Percentiles rank a stretch among this genome's conserved stretches.
Conservation (phyloP, 371 early-diverging fungal genomes). For the Syncephalis fuscata region DNA sequence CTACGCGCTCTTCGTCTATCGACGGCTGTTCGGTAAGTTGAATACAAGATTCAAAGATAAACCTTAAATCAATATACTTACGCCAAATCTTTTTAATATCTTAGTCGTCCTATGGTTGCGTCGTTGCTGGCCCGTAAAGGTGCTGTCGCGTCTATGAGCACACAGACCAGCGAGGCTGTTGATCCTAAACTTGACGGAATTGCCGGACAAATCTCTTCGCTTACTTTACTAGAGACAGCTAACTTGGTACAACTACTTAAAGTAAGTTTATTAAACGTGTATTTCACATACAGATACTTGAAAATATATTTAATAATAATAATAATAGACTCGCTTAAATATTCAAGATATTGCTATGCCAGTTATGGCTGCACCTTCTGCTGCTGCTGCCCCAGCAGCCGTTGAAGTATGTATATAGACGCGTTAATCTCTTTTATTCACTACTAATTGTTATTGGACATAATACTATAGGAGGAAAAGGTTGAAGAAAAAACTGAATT, state of each 20-base stretch:
- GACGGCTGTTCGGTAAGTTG: too few relatives aligned
- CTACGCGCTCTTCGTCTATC: too few relatives aligned
- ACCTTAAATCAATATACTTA: too few relatives aligned
- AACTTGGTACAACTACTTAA: conserved; percentile 76
- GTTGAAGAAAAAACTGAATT: conserved; percentile 83
- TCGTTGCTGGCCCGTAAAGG: too few relatives aligned
- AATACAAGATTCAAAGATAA: too few relatives aligned
- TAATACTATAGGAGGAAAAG: conserved; percentile 56
- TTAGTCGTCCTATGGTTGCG: too few relatives aligned
- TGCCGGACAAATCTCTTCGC: conserved; percentile 72
- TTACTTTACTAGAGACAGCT: conserved; percentile 85
- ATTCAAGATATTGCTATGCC: conserved; percentile 88
- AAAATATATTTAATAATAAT: background rate
- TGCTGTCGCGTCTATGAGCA: too few relatives aligned
- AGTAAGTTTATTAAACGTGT: conserved; percentile 19
- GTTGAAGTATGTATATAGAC: conserved; percentile 14
- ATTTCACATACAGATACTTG: background rate
- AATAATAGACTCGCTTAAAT: conserved; percentile 61
- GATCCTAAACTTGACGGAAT: conserved; percentile 62
- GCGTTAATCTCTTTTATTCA: too few relatives aligned
- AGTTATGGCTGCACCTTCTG: conserved; percentile 43
- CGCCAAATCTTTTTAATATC: too few relatives aligned
- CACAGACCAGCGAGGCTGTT: conserved; percentile 13
- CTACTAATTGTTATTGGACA: background rate
- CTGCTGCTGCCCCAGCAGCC: conserved; percentile 34